Base-by-base conservation (phyloP, 202 grass and related monocot species). In the Cymbopogon flexuosus region DNA sequence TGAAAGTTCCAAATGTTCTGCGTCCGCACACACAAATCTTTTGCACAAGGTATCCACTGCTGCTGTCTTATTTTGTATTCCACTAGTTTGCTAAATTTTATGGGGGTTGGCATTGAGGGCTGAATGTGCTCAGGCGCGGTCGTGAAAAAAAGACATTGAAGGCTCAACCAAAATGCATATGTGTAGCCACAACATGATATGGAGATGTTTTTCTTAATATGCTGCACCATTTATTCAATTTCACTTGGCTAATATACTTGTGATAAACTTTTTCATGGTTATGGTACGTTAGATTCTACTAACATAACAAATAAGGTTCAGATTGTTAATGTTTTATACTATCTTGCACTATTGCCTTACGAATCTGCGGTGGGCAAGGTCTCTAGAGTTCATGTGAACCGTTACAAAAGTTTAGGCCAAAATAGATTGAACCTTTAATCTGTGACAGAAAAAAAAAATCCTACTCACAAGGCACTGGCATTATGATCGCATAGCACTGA, bases 21-120 rank as follows among this genome's bases (percentile, higher is more conserved):
- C 92, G 95, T 49, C 92, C 95, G 2, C 92, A 98, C 76, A 98
- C 92, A 7, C 90, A 94, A 75, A 98, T 98, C 73, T 98, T 94
- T 69, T 98, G 95, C 73, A 98, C 95, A 43, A 98, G 95, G 95
- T 98, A 88, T 54, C 23, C 14, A 3, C 56, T 67, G 19, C 39
- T 67, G 39, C 69, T 16, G 47, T 0, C 41, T 61, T 65, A 16
- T 41, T 76, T 80, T 10, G 8, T n/a, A 31, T 78, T 73, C 0
- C 72, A 34, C 46, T 85, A 30, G 9, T 36, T 81, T 72, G 21
- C 82, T 70, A 68, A 81, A 70, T 41, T 70, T 41, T 76, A 2
- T 63, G 40, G 52, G 15, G 37, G 15, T 11, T 62, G 51, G 0
- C 56, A 62, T 46, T 62, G 70, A 76, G 54, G 57, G 36, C 65